phyloP scores from a whole-genome alignment of 2,329 filamentous ascomycete genomes.

The Fusarium udum region DNA sequence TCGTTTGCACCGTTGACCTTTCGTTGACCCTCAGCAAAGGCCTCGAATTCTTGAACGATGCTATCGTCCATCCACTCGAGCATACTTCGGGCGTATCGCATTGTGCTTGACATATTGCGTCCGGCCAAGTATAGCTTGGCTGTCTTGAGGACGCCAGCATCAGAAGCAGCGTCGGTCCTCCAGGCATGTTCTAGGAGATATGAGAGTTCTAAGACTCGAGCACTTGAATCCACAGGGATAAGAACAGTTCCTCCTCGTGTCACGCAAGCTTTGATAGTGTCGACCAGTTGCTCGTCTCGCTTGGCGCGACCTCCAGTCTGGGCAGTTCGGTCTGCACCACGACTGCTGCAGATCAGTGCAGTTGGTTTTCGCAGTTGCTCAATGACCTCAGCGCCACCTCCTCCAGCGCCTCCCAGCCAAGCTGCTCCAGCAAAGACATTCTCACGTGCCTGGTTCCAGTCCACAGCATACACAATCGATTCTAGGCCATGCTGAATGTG shows the following conservation, averaged over 20 bases:
- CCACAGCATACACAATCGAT: constrained; percentile 95
- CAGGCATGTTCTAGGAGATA: constrained; percentile 94
- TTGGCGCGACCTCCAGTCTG: constrained; percentile 78
- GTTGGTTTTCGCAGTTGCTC: constrained; percentile 94
- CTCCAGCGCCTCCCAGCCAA: constrained; percentile 85
- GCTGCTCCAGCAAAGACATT: constrained; percentile 94
- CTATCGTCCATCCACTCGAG: constrained; percentile 99
- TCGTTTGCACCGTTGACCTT: constrained; percentile 57
- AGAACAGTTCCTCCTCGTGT: constrained; percentile 87
- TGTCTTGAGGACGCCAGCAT: constrained; percentile 61
- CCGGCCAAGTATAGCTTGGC: constrained; percentile 83
- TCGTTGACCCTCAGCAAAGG: constrained; percentile 64
- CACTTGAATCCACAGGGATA: constrained; percentile 94
- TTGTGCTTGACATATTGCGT: constrained; percentile 84
- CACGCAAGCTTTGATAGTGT: constrained; percentile 82
- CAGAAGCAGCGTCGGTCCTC: constrained; percentile 70
- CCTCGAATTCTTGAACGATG: constrained; percentile 91
- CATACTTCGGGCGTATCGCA: constrained; percentile 93
- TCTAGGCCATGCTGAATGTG: constrained; percentile 97
- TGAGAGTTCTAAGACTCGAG: constrained; percentile 89
- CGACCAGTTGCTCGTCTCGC: constrained; percentile 85
- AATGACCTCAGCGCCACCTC: constrained; percentile 87
- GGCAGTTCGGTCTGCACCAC: constrained; percentile 77
- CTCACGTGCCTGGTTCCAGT: constrained; percentile 98
- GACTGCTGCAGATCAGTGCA: constrained; percentile 90